These are phyloP conservation scores for Sphagnum contortum DNA, from an alignment of 225 moss, liverwort and hornwort genomes.

Conservation along the genomic window DNA sequence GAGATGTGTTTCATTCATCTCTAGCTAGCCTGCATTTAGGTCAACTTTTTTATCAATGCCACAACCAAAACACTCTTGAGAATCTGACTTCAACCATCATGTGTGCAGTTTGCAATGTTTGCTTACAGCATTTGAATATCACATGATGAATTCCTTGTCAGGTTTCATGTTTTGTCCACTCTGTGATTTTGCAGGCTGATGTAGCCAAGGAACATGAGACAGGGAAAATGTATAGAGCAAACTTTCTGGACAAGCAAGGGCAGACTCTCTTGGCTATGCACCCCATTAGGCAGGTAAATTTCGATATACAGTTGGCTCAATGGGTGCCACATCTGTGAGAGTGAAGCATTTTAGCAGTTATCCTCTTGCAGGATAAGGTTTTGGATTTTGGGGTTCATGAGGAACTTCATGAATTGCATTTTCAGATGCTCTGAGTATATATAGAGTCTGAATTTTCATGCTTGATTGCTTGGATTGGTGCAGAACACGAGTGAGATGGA, in stretches of 20 bases:
- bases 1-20: too few relatives aligned
- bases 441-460: not conserved
- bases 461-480: not conserved
- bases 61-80: too few relatives aligned
- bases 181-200: conserved; percentile 31
- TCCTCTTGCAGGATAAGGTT: not conserved
- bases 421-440: not conserved
- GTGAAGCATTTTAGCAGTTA: not conserved
- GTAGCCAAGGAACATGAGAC: conserved; percentile 67
- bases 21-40: too few relatives aligned
- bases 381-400: not conserved
- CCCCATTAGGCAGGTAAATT: conserved; percentile 61
- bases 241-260: conserved; percentile 54
- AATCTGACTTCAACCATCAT: too few relatives aligned
- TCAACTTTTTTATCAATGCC: too few relatives aligned
- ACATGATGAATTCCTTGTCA: too few relatives aligned
- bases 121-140: too few relatives aligned
- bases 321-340: not conserved
- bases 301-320: not conserved
- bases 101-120: too few relatives aligned
- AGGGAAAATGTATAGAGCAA: conserved; percentile 73
- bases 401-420: not conserved
- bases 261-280: conserved; percentile 76
- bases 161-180: too few relatives aligned
- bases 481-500: conserved; percentile 61